These are phyloP conservation scores for Letharia lupina DNA, from an alignment of 495 filamentous ascomycete genomes.

Conservation along the genomic window DNA sequence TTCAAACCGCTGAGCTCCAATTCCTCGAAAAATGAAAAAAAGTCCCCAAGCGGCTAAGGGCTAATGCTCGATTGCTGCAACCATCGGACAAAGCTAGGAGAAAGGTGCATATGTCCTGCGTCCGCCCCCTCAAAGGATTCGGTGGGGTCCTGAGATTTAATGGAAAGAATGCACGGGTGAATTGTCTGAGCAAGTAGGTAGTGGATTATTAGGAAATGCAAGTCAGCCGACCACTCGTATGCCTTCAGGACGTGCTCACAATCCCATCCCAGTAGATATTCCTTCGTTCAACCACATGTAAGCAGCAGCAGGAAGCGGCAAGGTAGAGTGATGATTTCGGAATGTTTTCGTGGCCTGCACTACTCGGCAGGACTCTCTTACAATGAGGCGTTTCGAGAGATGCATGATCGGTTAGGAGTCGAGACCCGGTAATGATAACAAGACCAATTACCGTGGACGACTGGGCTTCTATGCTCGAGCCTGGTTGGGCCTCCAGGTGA, in stretches of 20 bases:
- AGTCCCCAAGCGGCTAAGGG: slow-evolving; percentile 16
- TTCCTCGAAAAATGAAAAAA: neutral
- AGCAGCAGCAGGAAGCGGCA: neutral
- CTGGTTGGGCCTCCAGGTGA: neutral
- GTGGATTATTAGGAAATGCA: neutral
- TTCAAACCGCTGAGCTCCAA: neutral
- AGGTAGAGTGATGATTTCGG: neutral
- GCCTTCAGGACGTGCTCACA: neutral
- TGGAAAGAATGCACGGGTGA: neutral
- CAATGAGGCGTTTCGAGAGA: slow-evolving; percentile 7
- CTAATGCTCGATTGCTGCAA: slow-evolving; percentile 14
- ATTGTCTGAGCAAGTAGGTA: neutral
- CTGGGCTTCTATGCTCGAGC: neutral
- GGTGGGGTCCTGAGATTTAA: neutral
- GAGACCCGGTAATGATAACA: neutral
- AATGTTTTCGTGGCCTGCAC: slow-evolving; percentile 7
- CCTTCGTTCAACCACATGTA: neutral
- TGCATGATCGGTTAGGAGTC: slow-evolving; percentile 6
- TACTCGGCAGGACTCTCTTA: slow-evolving; percentile 4
- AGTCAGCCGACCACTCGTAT: neutral
- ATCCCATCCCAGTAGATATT: neutral
- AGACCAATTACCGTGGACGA: neutral
- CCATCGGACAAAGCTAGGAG: slow-evolving; percentile 10
- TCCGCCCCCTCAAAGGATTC: slow-evolving; percentile 11
- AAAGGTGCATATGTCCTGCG: slow-evolving; percentile 18